Percentiles rank a stretch among this genome's conserved stretches.
Conservation (phyloP, 2,329 filamentous ascomycete genomes). For the Alternaria metachromatica region DNA sequence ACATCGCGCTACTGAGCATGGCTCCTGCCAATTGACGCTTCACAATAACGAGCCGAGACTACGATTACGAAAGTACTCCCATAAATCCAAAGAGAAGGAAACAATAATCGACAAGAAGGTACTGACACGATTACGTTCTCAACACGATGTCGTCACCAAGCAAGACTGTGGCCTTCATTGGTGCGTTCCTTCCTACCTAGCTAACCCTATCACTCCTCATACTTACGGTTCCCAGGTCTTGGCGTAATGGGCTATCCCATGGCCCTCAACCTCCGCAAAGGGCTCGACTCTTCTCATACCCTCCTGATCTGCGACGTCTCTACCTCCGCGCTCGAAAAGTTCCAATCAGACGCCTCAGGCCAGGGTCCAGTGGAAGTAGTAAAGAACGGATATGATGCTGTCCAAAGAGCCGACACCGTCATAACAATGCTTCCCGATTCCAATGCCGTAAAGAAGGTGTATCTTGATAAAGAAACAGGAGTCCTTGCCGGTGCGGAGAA, state of each 20-base stretch:
- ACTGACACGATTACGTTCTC: no score
- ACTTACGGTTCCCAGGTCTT: constrained; percentile 34
- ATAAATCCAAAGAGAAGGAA: no score
- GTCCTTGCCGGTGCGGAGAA: constrained; percentile 51
- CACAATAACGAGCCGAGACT: no score
- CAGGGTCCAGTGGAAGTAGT: constrained; percentile 48
- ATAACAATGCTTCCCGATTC: constrained; percentile 53
- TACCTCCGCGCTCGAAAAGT: constrained; percentile 44
- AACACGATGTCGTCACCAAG: constrained; percentile 24
- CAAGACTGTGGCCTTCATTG: constrained; percentile 35
- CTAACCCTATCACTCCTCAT: not conserved
- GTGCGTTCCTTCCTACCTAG: constrained; percentile 1
- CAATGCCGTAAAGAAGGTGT: constrained; percentile 48
- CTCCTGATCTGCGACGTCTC: constrained; percentile 52
- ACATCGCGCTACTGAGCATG: not conserved
- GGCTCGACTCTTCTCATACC: constrained; percentile 38
- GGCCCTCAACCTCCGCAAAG: constrained; percentile 51
- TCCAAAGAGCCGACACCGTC: constrained; percentile 48
- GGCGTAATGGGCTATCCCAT: constrained; percentile 54
- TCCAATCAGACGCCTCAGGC: constrained; percentile 45
- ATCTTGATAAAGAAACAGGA: constrained; percentile 51
- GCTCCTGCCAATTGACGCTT: no score
- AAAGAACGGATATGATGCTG: constrained; percentile 49
- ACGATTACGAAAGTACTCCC: not conserved
- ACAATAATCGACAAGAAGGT: not conserved